Conservation (phyloP, 805 yeast species). For the Wickerhamiella sergipiensis region DNA sequence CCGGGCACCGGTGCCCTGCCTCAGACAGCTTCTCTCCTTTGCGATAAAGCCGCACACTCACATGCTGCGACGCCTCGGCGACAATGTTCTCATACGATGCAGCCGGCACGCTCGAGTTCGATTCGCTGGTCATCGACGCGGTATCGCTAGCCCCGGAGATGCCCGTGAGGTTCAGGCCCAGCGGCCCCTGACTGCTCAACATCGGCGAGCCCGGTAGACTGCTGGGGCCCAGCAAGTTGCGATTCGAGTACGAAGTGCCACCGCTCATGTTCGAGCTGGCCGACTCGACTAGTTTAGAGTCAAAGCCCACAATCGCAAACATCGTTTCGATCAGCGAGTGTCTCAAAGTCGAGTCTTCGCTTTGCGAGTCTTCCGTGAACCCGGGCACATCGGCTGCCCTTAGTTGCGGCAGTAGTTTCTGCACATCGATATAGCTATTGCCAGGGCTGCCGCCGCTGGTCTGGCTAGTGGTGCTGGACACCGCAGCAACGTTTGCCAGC, state of each 20-base stretch:
- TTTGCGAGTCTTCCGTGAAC: conserved; percentile 1
- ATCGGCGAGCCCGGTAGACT: not conserved
- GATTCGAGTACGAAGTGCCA: not conserved
- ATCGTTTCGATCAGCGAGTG: conserved; percentile 15
- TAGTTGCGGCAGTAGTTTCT: not conserved
- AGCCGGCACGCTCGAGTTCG: not conserved
- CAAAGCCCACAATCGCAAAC: conserved; percentile 15
- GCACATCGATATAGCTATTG: not conserved
- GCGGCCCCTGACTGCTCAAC: not conserved
- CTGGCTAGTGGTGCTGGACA: not conserved
- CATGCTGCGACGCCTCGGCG: conserved; percentile 30
- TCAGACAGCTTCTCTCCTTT: conserved; percentile 45
- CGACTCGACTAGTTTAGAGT: conserved; percentile 4
- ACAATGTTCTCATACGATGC: conserved; percentile 28
- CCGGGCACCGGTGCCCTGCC: conserved; percentile 55
- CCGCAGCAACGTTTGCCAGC: not conserved
- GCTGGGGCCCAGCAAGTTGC: not conserved
- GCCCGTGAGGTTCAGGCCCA: not conserved
- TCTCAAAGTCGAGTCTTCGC: conserved; percentile 14
- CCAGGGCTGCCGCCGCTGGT: not conserved
- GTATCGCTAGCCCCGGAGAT: not conserved
- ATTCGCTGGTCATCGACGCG: not conserved
- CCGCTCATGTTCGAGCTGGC: not conserved
- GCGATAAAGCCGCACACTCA: conserved; percentile 42
- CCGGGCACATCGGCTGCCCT: conserved; percentile 18